A percentile compares a stretch with the other conserved stretches of the same genome.
Evolutionary conservation across 2,329 filamentous ascomycete genomes (phyloP).

Genomic region (Alternaria postmessia): DNA sequence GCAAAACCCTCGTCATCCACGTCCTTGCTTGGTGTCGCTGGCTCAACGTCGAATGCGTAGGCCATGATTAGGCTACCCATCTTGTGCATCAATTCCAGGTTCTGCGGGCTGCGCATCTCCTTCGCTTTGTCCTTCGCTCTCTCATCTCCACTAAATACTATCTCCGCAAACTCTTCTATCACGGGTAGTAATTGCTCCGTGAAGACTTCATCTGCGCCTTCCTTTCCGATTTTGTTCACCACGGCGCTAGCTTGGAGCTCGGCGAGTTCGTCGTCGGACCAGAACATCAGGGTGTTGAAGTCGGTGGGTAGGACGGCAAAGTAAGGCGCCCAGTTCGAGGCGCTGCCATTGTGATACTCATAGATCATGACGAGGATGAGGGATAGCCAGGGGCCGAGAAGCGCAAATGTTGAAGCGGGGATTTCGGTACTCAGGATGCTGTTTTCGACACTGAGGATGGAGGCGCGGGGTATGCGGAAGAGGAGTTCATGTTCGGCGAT

Average conservation of each 20-base stretch:
- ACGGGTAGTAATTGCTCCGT: constrained; percentile 63
- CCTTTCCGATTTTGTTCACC: constrained; percentile 77
- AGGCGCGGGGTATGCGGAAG: constrained; percentile 77
- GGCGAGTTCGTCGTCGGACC: constrained; percentile 73
- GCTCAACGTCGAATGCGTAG: constrained; percentile 85
- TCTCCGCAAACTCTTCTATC: constrained; percentile 50
- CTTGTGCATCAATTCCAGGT: constrained; percentile 70
- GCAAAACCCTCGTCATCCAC: constrained; percentile 64
- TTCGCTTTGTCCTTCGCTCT: constrained; percentile 40
- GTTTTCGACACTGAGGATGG: constrained; percentile 76
- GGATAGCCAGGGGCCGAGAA: constrained; percentile 59
- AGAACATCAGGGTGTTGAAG: constrained; percentile 93
- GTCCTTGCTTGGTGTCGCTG: constrained; percentile 55
- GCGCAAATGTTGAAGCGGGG: constrained; percentile 49
- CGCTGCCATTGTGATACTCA: constrained; percentile 67
- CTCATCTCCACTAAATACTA: constrained; percentile 52
- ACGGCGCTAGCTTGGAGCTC: constrained; percentile 81
- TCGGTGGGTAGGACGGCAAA: constrained; percentile 73
- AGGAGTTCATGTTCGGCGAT: constrained; percentile 78
- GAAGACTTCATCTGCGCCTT: constrained; percentile 75
- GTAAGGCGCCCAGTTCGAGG: constrained; percentile 79
- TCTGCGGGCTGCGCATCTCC: constrained; percentile 56
- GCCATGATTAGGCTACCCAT: constrained; percentile 93
- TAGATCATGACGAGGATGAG: constrained; percentile 83
- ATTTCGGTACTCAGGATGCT: constrained; percentile 69